A percentile compares a stretch with the other conserved stretches of the same genome.
phyloP scores from a whole-genome alignment of 2,329 filamentous ascomycete species.

The Trichoderma sp. region DNA sequence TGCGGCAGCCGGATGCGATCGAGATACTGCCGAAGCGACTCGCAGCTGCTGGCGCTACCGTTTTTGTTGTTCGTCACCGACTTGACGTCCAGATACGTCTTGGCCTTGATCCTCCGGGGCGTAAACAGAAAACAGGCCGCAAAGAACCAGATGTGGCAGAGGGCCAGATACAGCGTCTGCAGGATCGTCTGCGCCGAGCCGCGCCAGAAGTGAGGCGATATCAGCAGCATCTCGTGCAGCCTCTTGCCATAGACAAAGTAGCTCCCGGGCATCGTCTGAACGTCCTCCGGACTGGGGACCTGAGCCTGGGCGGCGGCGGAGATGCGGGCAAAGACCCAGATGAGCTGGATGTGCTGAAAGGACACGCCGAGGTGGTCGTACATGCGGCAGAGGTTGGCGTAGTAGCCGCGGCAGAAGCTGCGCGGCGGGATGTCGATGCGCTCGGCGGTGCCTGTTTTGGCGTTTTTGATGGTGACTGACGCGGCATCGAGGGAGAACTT shows the following conservation, averaged over 20 bases:
- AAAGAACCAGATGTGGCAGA: constrained; percentile 58
- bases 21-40: constrained; percentile 54
- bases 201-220: constrained; percentile 41
- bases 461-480: constrained; percentile 43
- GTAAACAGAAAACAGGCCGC: constrained; percentile 53
- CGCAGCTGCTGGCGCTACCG: constrained; percentile 32
- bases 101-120: constrained; percentile 35
- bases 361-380: constrained; percentile 56
- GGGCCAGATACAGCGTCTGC: constrained; percentile 48
- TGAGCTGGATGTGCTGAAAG: constrained; percentile 54
- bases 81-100: neutral
- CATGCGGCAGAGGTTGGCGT: constrained; percentile 57
- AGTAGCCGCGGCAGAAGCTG: constrained; percentile 49
- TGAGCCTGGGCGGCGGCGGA: neutral
- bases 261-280: constrained; percentile 36
- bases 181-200: constrained; percentile 45
- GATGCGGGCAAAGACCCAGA: constrained; percentile 54
- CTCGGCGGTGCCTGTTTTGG: constrained; percentile 37
- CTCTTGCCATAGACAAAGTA: constrained; percentile 60
- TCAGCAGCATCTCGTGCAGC: constrained; percentile 50
- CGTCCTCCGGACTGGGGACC: constrained; percentile 13
- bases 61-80: neutral
- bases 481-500: constrained; percentile 44
- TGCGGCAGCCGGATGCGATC: constrained; percentile 52
- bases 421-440: constrained; percentile 47